These are phyloP conservation scores for Ministeria vibrans DNA, from an alignment of 78 protist genomes.

Conservation along the genomic window DNA sequence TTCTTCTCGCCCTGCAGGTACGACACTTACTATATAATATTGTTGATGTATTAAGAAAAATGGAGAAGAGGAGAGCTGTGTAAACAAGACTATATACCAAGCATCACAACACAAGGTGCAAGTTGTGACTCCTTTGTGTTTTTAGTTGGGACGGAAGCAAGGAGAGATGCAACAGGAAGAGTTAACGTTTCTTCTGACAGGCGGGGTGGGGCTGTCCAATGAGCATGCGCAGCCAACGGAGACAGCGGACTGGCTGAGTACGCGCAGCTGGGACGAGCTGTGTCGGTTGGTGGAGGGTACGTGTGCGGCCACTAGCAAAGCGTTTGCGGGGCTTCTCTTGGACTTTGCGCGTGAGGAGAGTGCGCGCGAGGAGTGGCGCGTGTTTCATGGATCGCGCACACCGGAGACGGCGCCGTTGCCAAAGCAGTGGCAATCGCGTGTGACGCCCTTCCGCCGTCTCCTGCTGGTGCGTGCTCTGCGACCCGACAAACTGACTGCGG, in stretches of 20 bases:
- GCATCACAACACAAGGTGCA: no score
- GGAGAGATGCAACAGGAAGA: conserved; percentile 14
- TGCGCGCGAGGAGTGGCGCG: background rate
- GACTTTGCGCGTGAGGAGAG: background rate
- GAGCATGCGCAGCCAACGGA: background rate
- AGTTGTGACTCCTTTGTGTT: no score
- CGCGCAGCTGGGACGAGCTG: conserved; percentile 46
- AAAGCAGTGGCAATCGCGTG: background rate
- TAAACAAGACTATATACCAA: no score
- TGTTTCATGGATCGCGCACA: conserved; percentile 27
- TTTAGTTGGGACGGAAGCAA: conserved; percentile 19
- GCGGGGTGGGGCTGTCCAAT: conserved; percentile 32
- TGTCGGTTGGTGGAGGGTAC: conserved; percentile 6
- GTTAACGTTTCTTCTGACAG: conserved; percentile 47
- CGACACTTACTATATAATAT: no score
- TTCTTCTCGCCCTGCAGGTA: no score
- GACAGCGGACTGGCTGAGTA: conserved; percentile 36
- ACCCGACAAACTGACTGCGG: conserved; percentile 51
- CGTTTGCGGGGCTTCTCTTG: background rate
- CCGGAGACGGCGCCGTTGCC: background rate
- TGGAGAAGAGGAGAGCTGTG: no score
- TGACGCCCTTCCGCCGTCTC: conserved; percentile 36
- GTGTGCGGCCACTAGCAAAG: background rate
- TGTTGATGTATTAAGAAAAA: no score
- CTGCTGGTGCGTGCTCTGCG: conserved; percentile 66